A percentile compares a stretch with the other conserved stretches of the same genome.
Evolutionary conservation across 805 yeast species (phyloP).

Genomic region (Metschnikowia dekortorum): DNA sequence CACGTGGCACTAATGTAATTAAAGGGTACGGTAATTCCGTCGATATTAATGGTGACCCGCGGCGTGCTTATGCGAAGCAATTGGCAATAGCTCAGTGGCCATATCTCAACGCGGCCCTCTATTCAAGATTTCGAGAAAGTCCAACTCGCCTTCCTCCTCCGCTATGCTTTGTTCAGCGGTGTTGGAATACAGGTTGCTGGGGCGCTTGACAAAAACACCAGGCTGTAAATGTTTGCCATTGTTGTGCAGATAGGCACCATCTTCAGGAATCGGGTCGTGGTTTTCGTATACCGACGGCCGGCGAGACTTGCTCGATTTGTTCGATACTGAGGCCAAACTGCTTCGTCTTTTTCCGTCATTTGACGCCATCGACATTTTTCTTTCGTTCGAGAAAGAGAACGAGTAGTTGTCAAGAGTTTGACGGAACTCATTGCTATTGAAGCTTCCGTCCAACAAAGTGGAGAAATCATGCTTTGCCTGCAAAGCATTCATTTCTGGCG

Average conservation of each 20-base stretch:
- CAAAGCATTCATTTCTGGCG: slow-evolving; percentile 9
- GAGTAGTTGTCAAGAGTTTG: slow-evolving; percentile 28
- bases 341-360: slow-evolving; percentile 9
- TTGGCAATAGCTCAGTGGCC: background rate
- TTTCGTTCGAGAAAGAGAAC: slow-evolving; percentile 13
- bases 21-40: background rate
- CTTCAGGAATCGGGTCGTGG: slow-evolving; percentile 16
- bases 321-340: slow-evolving; percentile 14
- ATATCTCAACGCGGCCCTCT: slow-evolving; percentile 23
- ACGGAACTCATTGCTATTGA: slow-evolving; percentile 27
- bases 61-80: background rate
- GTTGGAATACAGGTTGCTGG: background rate
- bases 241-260: slow-evolving; percentile 5
- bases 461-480: slow-evolving; percentile 35
- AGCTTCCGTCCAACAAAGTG: slow-evolving; percentile 28
- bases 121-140: slow-evolving; percentile 44
- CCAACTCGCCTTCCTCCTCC: slow-evolving; percentile 33
- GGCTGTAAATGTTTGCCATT: slow-evolving; percentile 3
- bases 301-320: slow-evolving; percentile 13
- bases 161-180: background rate
- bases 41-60: background rate
- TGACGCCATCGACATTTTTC: slow-evolving; percentile 5
- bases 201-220: slow-evolving; percentile 6
- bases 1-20: background rate
- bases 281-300: slow-evolving; percentile 12